Evolutionary conservation across 805 yeast species (phyloP).

Genomic region (Kluyveromyces lactis): DNA sequence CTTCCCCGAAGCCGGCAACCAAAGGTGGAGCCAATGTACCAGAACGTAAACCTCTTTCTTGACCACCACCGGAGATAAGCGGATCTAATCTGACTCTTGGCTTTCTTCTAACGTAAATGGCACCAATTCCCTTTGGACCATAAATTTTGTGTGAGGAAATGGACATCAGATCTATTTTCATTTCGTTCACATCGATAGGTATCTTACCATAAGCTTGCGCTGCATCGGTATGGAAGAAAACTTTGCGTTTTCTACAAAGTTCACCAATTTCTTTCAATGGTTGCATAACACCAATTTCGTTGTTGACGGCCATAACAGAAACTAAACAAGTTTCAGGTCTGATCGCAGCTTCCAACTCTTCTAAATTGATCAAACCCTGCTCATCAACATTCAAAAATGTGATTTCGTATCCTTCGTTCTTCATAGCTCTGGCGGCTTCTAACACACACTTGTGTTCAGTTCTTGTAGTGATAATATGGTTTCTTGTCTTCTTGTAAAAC

Average conservation of each 20-base stretch:
- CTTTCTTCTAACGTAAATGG: constrained; percentile 89
- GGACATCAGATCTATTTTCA: constrained; percentile 88
- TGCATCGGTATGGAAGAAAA: constrained; percentile 94
- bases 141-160: constrained; percentile 94
- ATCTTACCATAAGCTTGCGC: constrained; percentile 97
- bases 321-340: constrained; percentile 88
- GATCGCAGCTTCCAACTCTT: constrained; percentile 71
- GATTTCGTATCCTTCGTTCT: constrained; percentile 94
- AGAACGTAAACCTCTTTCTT: constrained; percentile 94
- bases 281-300: constrained; percentile 96
- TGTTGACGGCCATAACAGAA: constrained; percentile 94
- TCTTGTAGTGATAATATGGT: constrained; percentile 90
- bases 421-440: constrained; percentile 90
- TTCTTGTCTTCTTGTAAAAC: constrained; percentile 81
- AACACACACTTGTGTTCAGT: constrained; percentile 99
- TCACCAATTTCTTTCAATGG: constrained; percentile 90
- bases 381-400: constrained; percentile 80
- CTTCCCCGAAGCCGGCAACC: constrained; percentile 95
- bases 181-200: constrained; percentile 83
- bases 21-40: constrained; percentile 97
- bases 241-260: constrained; percentile 77
- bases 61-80: constrained; percentile 95
- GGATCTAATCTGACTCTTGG: constrained; percentile 97
- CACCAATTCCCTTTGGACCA: constrained; percentile 98
- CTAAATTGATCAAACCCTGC: constrained; percentile 74